These are phyloP conservation scores for Kodamaea nitidulidarum DNA, from an alignment of 805 yeast species.

Conservation along the genomic window DNA sequence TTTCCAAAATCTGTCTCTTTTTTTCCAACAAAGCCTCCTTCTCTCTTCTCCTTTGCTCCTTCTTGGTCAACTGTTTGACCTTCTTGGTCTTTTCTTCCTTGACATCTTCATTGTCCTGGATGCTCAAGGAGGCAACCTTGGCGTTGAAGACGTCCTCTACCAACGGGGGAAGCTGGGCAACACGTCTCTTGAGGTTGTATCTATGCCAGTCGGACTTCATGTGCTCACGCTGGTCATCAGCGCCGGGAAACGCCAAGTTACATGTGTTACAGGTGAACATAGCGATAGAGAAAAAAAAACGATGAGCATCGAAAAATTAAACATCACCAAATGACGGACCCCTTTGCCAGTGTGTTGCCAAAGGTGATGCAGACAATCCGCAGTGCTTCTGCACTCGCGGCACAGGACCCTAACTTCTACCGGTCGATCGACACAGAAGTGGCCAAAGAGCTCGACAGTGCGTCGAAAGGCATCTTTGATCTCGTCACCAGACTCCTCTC, in stretches of 20 bases:
- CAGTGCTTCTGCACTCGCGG: slow-evolving; percentile 63
- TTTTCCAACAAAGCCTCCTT: slow-evolving; percentile 48
- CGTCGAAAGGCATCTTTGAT: slow-evolving; percentile 41
- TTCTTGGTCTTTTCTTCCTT: slow-evolving; percentile 16
- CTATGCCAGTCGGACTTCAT: slow-evolving; percentile 47
- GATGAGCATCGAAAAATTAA: not conserved
- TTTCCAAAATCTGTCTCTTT: slow-evolving; percentile 45
- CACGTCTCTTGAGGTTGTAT: slow-evolving; percentile 41
- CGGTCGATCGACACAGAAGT: slow-evolving; percentile 53
- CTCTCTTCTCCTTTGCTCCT: slow-evolving; percentile 47
- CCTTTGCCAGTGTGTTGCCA: slow-evolving; percentile 28
- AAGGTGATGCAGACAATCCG: slow-evolving; percentile 56
- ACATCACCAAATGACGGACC: not conserved
- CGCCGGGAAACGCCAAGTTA: slow-evolving; percentile 33
- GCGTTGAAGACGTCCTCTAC: slow-evolving; percentile 20
- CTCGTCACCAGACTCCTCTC: slow-evolving; percentile 46
- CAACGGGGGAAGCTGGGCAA: slow-evolving; percentile 30
- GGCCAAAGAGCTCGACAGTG: slow-evolving; percentile 33
- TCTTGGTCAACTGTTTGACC: slow-evolving; percentile 39
- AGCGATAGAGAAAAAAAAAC: not conserved
- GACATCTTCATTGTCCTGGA: slow-evolving; percentile 14
- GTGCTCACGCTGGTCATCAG: slow-evolving; percentile 38
- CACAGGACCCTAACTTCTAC: slow-evolving; percentile 78
- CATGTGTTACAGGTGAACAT: slow-evolving; percentile 40
- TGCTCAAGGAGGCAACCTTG: slow-evolving; percentile 19